Evolutionary conservation across 2,329 filamentous ascomycete genomes (phyloP).

Genomic region (Helminthosporium solani): DNA sequence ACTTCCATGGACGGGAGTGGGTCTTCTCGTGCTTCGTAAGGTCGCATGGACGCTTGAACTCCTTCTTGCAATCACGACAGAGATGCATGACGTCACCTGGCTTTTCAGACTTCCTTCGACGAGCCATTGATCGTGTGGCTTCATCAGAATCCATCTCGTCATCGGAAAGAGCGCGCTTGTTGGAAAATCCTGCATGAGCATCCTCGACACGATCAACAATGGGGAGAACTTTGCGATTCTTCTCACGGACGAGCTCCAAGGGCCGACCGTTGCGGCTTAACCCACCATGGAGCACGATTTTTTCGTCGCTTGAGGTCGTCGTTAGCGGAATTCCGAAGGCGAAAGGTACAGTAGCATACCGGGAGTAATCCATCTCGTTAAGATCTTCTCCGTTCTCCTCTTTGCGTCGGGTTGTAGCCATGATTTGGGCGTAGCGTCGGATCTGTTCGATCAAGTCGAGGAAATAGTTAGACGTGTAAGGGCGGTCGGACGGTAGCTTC

Average conservation of each 20-base stretch:
- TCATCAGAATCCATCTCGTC: conserved; percentile 76
- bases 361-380: conserved; percentile 53
- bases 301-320: conserved; percentile 57
- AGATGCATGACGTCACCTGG: conserved; percentile 80
- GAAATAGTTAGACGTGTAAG: conserved; percentile 95
- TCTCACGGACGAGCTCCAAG: conserved; percentile 79
- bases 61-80: conserved; percentile 78
- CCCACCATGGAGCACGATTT: conserved; percentile 78
- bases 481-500: conserved; percentile 77
- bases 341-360: conserved; percentile 39
- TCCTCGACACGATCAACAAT: conserved; percentile 61
- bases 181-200: conserved; percentile 54
- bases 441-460: conserved; percentile 96
- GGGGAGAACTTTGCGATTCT: conserved; percentile 76
- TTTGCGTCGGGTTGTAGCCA: conserved; percentile 72
- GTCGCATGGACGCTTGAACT: conserved; percentile 96
- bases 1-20: conserved; percentile 95
- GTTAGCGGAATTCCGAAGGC: conserved; percentile 24
- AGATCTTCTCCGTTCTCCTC: conserved; percentile 57
- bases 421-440: conserved; percentile 80
- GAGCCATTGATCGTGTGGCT: conserved; percentile 89
- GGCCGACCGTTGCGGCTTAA: conserved; percentile 78
- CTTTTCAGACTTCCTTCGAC: conserved; percentile 88
- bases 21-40: conserved; percentile 98
- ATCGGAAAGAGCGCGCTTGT: conserved; percentile 58